Evolutionary conservation across 169 alveolate species (phyloP), one percentile per base, ranked within the genome.

Genomic region (Theileria annulata): DNA sequence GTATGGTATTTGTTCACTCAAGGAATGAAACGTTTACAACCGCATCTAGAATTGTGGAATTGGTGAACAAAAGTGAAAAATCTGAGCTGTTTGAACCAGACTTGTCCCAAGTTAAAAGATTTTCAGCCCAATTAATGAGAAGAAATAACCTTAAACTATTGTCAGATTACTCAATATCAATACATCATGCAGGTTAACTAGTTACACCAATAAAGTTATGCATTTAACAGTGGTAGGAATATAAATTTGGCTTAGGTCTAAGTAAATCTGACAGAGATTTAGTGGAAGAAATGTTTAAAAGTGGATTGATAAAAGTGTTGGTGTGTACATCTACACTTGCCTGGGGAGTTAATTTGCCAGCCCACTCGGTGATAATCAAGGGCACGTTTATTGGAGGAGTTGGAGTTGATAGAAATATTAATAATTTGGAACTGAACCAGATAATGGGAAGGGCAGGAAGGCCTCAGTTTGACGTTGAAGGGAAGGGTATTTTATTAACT

Each of bases 341-440:
- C n/a, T 98, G 99, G 99, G 99, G 99, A 47, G 99, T 99, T 12
- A 99, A 99, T 90, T 85, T 99, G 74, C 99, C 99, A 4, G 99
- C 99, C 0, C 98, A 98, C 86, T 96, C 99, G 48, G 99, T 98
- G 28, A 96, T 99, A 6, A 97, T 99, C 59, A 97, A 98, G 92
- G 99, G 99, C n/a, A 98, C 99, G 5, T 96, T 96, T 90, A 92
- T 93, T 68, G 99, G 99, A 8, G 99, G 97, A 80, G 91, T 94
- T 85, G 99, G 99, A 28, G 94, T 93, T 71, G 96, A 98, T 97
- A 93, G 94, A 28, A 99, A 99, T 91, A 84, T 99, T 58, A 93
- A 98, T 51, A 96, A 98, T 31, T 91, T 97, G 93, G 99, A 99
- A 85, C 94, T 99, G 83, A 84, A 96, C 63, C 99, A 99, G 92